Evolutionary conservation across 768 basidiomycete genomes (phyloP), one percentile per base, ranked within the genome.

Genomic region (Baorangia bicolor): DNA sequence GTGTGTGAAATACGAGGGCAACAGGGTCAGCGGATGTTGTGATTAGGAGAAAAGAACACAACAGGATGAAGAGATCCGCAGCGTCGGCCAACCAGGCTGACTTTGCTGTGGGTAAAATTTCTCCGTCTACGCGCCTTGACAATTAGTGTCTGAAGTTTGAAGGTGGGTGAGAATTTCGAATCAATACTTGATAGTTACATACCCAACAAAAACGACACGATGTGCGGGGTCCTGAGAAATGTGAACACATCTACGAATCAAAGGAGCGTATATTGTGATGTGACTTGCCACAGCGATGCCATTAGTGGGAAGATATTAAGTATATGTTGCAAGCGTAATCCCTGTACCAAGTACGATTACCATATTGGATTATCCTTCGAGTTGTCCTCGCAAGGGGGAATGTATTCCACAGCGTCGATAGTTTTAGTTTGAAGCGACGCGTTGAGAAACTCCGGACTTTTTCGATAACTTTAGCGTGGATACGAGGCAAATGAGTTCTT

Each of bases 31-130:
- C 40, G 33, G 55, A 65, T 16, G 14, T 4, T 3, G 50, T 13
- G 6, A 21, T 39, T 4, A 57, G 31, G 23, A 55, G 27, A 34
- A 49, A 58, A 30, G 49, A 58, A 11, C 53, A 55, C 9, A 43
- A 20, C 25, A 62, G 13, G 23, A 57, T 23, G 40, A 57, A 50
- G 4, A 53, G 30, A 18, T 61, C 59, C 5, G 42, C 46, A 18
- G 30, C 33, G 18, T 65, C 62, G 9, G 58, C 33, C 0, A 25
- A 37, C 51, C 55, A 49, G 25, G 5, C 3, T n/a, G 25, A 16
- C 37, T 31, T 52, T 20, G 16, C 14, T 20, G 11, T 2, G 6
- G 39, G 7, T n/a, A 18, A 28, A 18, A 27, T 10, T 21, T 23
- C 18, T 8, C 5, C 21, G 31, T 33, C 20, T 20, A 14, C 30